Percentiles rank a stretch among this genome's conserved stretches.
These are phyloP conservation scores for Paraphoma sp. DNA, from an alignment of 2,329 filamentous ascomycete genomes.

Conservation along the genomic window DNA sequence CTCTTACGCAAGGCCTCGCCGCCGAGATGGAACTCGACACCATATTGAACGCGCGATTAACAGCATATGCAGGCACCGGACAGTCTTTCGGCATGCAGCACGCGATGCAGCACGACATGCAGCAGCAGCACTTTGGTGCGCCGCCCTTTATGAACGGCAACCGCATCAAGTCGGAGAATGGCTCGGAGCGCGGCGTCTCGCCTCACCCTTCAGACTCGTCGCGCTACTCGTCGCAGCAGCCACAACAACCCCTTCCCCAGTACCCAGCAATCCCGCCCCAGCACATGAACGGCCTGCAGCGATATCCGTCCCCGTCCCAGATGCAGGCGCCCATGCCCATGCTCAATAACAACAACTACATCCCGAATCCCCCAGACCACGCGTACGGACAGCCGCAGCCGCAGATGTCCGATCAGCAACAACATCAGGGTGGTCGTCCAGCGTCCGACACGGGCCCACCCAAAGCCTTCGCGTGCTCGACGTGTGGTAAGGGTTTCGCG, in stretches of 20 bases:
- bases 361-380: slow-evolving; percentile 58
- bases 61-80: slow-evolving; percentile 46
- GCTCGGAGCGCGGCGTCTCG: slow-evolving; percentile 64
- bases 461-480: slow-evolving; percentile 87
- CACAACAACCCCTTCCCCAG: slow-evolving; percentile 59
- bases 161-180: slow-evolving; percentile 64
- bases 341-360: slow-evolving; percentile 63
- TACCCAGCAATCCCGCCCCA: slow-evolving; percentile 58
- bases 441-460: slow-evolving; percentile 59
- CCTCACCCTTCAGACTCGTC: slow-evolving; percentile 64
- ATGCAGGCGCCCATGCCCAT: slow-evolving; percentile 60
- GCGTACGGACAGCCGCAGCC: slow-evolving; percentile 51
- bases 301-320: slow-evolving; percentile 61
- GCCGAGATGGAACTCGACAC: slow-evolving; percentile 49
- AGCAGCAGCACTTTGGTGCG: slow-evolving; percentile 54
- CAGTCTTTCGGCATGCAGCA: slow-evolving; percentile 49
- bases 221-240: slow-evolving; percentile 63
- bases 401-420: slow-evolving; percentile 46
- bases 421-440: slow-evolving; percentile 52
- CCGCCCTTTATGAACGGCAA: slow-evolving; percentile 56
- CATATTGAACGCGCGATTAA: slow-evolving; percentile 52
- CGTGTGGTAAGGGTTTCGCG: slow-evolving; percentile 90
- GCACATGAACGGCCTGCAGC: slow-evolving; percentile 56
- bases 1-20: slow-evolving; percentile 28
- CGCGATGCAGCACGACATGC: slow-evolving; percentile 50